These are phyloP conservation scores for Neonectria ditissima DNA, from an alignment of 2,329 filamentous ascomycete species.

Conservation along the genomic window DNA sequence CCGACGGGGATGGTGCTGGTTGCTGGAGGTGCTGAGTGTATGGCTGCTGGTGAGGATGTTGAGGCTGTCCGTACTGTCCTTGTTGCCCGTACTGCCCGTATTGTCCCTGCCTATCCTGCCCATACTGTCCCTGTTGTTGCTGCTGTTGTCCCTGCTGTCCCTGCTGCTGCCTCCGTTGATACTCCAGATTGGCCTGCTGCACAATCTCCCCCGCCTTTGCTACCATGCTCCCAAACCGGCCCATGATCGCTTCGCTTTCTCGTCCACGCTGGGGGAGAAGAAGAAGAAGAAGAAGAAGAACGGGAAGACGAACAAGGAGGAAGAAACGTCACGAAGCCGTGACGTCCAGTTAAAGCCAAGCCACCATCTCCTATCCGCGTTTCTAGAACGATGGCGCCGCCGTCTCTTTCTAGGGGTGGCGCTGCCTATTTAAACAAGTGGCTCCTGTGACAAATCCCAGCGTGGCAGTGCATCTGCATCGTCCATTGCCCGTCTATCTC, in stretches of 20 bases:
- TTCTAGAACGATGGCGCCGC: background rate
- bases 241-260: constrained; percentile 27
- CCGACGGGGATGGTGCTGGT: background rate
- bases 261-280: too few species aligned
- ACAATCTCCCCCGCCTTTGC: constrained; percentile 42
- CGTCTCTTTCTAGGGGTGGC: background rate
- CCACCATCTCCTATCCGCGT: background rate
- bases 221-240: constrained; percentile 37
- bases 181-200: constrained; percentile 37
- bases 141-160: constrained; percentile 23
- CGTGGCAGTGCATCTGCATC: background rate
- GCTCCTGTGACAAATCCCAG: background rate
- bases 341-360: background rate
- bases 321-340: too few species aligned
- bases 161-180: constrained; percentile 32
- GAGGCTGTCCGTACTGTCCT: constrained; percentile 5
- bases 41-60: constrained; percentile 2
- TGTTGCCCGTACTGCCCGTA: constrained; percentile 11
- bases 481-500: too few species aligned
- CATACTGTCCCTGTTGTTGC: constrained; percentile 18
- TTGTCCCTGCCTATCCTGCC: constrained; percentile 8
- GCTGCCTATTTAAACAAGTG: background rate
- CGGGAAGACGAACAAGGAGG: too few species aligned
- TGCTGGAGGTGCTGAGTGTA: background rate
- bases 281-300: too few species aligned